These are phyloP conservation scores for Penicillium crystallinum DNA, from an alignment of 495 filamentous ascomycete species.

Conservation along the genomic window DNA sequence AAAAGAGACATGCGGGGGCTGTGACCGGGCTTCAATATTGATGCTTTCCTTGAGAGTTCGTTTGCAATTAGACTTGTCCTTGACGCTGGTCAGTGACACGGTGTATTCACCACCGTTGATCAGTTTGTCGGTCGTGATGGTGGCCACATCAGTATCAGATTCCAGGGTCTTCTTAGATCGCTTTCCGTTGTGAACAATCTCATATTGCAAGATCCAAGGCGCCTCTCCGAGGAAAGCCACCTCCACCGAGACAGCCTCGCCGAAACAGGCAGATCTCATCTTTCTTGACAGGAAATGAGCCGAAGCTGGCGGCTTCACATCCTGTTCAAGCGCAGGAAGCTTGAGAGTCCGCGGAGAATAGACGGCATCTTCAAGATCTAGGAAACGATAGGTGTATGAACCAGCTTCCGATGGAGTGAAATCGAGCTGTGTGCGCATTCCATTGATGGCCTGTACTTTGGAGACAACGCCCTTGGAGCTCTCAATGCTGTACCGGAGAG, in stretches of 20 bases:
- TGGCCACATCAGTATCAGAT: slow-evolving; percentile 53
- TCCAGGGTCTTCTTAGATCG: slow-evolving; percentile 61
- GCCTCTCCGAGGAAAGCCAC: slow-evolving; percentile 72
- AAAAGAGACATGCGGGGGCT: slow-evolving; percentile 79
- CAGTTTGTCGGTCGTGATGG: slow-evolving; percentile 68
- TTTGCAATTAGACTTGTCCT: slow-evolving; percentile 81
- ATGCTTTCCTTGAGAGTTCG: slow-evolving; percentile 72
- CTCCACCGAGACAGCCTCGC: slow-evolving; percentile 67
- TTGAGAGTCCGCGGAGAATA: slow-evolving; percentile 54
- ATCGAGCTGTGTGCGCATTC: slow-evolving; percentile 72
- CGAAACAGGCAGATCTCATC: slow-evolving; percentile 67
- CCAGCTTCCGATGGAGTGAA: slow-evolving; percentile 79
- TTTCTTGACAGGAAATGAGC: slow-evolving; percentile 59
- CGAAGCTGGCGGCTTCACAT: slow-evolving; percentile 85
- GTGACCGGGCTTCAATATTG: slow-evolving; percentile 78
- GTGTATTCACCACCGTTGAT: slow-evolving; percentile 81
- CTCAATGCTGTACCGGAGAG: slow-evolving; percentile 64
- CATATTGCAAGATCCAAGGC: slow-evolving; percentile 89
- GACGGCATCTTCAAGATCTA: slow-evolving; percentile 70
- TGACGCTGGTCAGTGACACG: slow-evolving; percentile 72
- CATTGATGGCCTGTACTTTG: slow-evolving; percentile 49
- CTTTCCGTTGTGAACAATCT: slow-evolving; percentile 86
- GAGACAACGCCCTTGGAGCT: slow-evolving; percentile 51
- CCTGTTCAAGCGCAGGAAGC: slow-evolving; percentile 65
- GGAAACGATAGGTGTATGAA: slow-evolving; percentile 80